A percentile compares a stretch with the other conserved stretches of the same genome.
Conservation (phyloP, 225 moss, liverwort and hornwort genomes). For the Thuidium tamariscinum region DNA sequence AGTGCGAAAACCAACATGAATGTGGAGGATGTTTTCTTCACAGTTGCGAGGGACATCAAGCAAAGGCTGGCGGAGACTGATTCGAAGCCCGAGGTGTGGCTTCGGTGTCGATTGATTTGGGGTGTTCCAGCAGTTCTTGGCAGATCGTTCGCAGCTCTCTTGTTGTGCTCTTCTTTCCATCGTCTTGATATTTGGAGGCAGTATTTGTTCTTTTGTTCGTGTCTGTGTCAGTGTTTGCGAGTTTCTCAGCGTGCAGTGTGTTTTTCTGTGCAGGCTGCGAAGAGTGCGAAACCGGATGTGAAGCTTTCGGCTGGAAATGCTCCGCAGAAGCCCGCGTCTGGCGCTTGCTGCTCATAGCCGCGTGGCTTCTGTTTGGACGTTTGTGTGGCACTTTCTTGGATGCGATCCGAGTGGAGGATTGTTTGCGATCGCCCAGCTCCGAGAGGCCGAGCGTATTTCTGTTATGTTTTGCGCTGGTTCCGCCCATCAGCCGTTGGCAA, state of each 20-base stretch:
- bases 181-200: not conserved
- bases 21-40: constrained; percentile 94
- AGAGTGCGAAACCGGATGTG: constrained; percentile 65
- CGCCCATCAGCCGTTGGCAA: constrained; percentile 2
- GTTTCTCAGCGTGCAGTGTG: not conserved
- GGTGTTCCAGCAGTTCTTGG: not conserved
- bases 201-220: not conserved
- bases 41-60: constrained; percentile 94
- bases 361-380: not conserved
- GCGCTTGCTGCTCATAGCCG: constrained; percentile 49
- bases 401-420: not conserved
- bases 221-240: not conserved
- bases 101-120: not conserved
- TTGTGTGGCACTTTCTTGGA: not conserved
- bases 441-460: not conserved
- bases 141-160: not conserved
- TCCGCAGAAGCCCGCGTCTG: constrained; percentile 64
- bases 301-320: constrained; percentile 41
- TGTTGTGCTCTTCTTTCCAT: not conserved
- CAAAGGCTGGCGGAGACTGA: constrained; percentile 98
- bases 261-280: constrained; percentile 25
- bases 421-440: constrained; percentile 1
- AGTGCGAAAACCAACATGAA: constrained; percentile 99
- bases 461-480: not conserved
- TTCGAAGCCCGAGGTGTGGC: constrained; percentile 77